Conservation (phyloP, 2,329 filamentous ascomycete species). For the Diaporthe vaccinii region DNA sequence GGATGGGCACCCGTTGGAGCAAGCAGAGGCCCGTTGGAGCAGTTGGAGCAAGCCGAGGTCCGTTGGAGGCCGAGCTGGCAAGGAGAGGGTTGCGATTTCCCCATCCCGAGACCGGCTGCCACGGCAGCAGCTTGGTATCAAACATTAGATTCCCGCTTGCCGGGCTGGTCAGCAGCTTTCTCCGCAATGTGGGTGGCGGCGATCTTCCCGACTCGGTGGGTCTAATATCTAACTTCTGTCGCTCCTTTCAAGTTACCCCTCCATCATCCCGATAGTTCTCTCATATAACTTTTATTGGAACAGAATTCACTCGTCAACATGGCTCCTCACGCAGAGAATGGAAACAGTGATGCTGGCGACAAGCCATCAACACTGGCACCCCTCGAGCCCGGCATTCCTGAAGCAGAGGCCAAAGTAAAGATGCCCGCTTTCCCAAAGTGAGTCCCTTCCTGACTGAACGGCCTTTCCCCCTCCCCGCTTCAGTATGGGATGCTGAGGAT, state of each 20-base stretch:
- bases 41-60: constrained; percentile 1
- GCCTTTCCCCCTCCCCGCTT: no score
- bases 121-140: neutral
- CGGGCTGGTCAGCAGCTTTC: constrained; percentile 29
- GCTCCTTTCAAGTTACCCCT: neutral
- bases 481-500: neutral
- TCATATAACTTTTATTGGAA: no score
- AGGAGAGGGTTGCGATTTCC: neutral
- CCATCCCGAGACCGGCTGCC: constrained; percentile 14
- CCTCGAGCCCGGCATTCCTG: constrained; percentile 32
- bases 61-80: neutral
- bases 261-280: no score
- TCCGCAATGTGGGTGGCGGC: constrained; percentile 12
- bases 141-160: neutral
- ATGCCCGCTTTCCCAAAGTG: constrained; percentile 15
- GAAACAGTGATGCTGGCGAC: neutral
- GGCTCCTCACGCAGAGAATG: constrained; percentile 37
- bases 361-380: constrained; percentile 33
- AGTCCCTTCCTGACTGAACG: neutral
- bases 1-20: neutral
- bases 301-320: neutral
- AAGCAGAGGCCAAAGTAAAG: constrained; percentile 24
- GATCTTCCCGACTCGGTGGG: constrained; percentile 14
- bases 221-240: no score
- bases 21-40: neutral